Percentiles rank a stretch among this genome's conserved stretches.
phyloP scores from a whole-genome alignment of 345 rosid genomes.

The Iberis pinnata region DNA sequence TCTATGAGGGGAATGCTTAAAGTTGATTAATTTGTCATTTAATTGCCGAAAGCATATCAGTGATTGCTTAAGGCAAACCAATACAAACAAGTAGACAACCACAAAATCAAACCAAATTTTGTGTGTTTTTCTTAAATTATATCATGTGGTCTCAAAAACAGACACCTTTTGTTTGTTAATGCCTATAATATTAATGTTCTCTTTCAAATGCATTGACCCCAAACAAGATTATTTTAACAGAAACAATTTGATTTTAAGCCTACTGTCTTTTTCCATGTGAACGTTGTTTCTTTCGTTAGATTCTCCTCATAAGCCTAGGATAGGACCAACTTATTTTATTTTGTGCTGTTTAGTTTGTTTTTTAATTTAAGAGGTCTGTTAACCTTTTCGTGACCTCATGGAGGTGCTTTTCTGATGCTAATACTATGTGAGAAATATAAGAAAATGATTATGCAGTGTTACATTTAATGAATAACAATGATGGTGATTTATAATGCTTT shows the following conservation, averaged over 20 bases:
- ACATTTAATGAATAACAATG: no score
- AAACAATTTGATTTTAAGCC: neutral
- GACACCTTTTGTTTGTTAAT: constrained; percentile 22
- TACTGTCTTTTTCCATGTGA: constrained; percentile 21
- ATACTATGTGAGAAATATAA: neutral
- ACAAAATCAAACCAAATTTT: constrained; percentile 11
- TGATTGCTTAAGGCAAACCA: constrained; percentile 7
- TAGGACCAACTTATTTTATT: neutral
- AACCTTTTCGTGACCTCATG: constrained; percentile 20
- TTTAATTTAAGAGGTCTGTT: neutral
- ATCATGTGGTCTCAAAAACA: constrained; percentile 28
- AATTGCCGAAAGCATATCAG: constrained; percentile 9
- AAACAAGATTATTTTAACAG: neutral
- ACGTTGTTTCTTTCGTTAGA: constrained; percentile 30
- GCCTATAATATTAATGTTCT: constrained; percentile 18
- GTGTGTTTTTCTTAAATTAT: neutral
- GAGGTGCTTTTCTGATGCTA: constrained; percentile 26
- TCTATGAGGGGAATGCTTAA: neutral
- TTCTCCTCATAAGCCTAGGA: constrained; percentile 24
- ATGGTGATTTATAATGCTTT: constrained; percentile 13
- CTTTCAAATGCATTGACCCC: constrained; percentile 26
- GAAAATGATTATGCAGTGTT: neutral
- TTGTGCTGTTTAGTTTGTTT: neutral
- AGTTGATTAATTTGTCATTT: constrained; percentile 2
- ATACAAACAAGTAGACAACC: constrained; percentile 21